phyloP scores from a whole-genome alignment of 164 flowering plant genomes.

The Liriodendron chinense region DNA sequence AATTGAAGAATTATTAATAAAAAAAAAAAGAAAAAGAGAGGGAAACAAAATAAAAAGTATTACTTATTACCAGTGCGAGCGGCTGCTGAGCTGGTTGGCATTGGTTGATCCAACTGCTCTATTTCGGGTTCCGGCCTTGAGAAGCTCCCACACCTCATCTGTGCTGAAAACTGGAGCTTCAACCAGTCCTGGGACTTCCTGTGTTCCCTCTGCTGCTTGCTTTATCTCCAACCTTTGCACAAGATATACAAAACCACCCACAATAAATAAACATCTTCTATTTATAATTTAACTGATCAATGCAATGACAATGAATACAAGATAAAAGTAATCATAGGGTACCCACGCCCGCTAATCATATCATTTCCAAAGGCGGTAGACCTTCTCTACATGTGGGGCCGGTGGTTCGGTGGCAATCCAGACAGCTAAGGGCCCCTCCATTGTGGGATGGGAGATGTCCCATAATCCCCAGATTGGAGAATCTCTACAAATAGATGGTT shows the following conservation, averaged over 20 bases:
- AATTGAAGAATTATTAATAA: background rate
- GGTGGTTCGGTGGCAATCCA: too few species aligned
- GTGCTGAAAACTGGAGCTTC: slow-evolving; percentile 60
- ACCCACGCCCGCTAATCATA: too few species aligned
- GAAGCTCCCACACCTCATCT: slow-evolving; percentile 78
- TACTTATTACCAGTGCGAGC: slow-evolving; percentile 75
- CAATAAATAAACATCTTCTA: background rate
- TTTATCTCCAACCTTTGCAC: slow-evolving; percentile 65
- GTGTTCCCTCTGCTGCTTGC: slow-evolving; percentile 81
- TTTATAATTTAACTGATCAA: background rate
- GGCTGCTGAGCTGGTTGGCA: slow-evolving; percentile 90
- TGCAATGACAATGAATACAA: background rate
- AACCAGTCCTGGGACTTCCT: slow-evolving; percentile 77
- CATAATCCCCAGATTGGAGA: too few species aligned
- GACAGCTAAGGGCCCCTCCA: too few species aligned
- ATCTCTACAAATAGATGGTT: too few species aligned
- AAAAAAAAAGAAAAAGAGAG: background rate
- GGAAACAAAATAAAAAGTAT: background rate
- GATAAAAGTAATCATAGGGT: background rate
- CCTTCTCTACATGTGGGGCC: too few species aligned
- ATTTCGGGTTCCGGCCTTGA: slow-evolving; percentile 57
- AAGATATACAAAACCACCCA: slow-evolving; percentile 1
- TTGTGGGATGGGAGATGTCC: too few species aligned
- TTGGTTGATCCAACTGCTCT: slow-evolving; percentile 91
- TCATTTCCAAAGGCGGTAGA: too few species aligned